Base-by-base conservation (phyloP, 2,329 filamentous ascomycete genomes). In the Phoma sp. region DNA sequence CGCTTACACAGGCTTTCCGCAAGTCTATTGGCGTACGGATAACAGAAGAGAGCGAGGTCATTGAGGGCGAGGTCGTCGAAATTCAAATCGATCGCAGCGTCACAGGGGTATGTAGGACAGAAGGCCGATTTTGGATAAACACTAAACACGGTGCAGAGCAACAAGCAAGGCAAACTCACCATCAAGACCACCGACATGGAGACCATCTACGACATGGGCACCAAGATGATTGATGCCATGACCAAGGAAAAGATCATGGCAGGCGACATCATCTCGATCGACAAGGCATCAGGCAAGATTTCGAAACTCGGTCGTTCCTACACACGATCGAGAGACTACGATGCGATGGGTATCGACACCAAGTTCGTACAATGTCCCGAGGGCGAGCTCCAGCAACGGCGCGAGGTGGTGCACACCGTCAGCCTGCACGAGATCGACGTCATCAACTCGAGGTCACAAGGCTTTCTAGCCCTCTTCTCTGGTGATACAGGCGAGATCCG, bases 171-270 rank as follows among this genome's bases (percentile, higher is more conserved):
- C 71, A 99, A 99, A 79, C 88, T 99, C 62, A 99, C 95, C 19
- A 96, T 99, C 81, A 99, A 99, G 81, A 99, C 95, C 10, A 98
- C 94, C 55, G 95, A 99, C 76, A 99, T 99, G 95, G 95, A 99
- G 79, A 96, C 95, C 12, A 91, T 99, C 64, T 99, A 98, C 80
- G 95, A 99, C 72, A 97, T 99, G 93, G 95, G 95, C 63, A 94
- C 90, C 65, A 98, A 98, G 80, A 98, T 99, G 95, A 99, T 99
- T 65, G 95, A 99, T 74, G 92, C 92, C 63, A 97, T 99, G 92
- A 97, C 93, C 65, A 98, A 98, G 79, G 95, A 99, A 81, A 94
- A 96, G 70, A 92, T 99, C 63, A 96, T 98, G 88, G 95, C 95
- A 4, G 95, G 95, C 68, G 95, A 99, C 75, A 95, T 99, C 65